These are phyloP conservation scores for Cupressus sempervirens DNA, from an alignment of 75 land plant species.

Conservation along the genomic window DNA sequence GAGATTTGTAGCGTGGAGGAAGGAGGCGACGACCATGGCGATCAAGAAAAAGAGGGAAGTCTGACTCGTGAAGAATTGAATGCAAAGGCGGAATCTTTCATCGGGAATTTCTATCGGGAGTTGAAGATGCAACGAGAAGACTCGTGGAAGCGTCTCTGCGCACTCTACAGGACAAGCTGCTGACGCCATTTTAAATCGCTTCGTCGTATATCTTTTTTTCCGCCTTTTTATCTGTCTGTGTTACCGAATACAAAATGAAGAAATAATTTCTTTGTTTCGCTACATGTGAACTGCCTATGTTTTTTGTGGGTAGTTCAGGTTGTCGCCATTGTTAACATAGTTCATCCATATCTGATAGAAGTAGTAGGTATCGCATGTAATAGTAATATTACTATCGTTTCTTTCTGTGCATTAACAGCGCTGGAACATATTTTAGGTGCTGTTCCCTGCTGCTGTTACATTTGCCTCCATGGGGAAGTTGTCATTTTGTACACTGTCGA, in stretches of 20 bases:
- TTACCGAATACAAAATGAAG: neutral
- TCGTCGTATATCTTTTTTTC: neutral
- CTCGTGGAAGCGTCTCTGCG: conserved; percentile 54
- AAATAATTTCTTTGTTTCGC: neutral
- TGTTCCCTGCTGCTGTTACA: no score
- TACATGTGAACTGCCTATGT: neutral
- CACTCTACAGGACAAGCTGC: conserved; percentile 17
- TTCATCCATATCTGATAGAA: neutral
- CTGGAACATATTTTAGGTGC: no score
- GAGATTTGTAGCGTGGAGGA: neutral
- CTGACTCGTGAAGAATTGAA: conserved; percentile 31
- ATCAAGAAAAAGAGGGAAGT: neutral
- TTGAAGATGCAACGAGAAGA: conserved; percentile 62
- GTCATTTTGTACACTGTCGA: no score
- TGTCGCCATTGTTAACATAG: neutral
- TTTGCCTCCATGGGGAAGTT: no score
- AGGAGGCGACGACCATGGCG: neutral
- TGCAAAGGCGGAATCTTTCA: conserved; percentile 49
- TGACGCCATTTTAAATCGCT: neutral
- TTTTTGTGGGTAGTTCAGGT: neutral
- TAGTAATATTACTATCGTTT: no score
- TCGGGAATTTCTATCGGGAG: conserved; percentile 57
- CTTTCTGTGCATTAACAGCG: no score
- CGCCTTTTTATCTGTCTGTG: neutral
- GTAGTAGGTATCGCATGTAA: no score